Evolutionary conservation across 345 rosid genomes (phyloP), one percentile per base, ranked within the genome.

Genomic region (Cardamine resedifolia): DNA sequence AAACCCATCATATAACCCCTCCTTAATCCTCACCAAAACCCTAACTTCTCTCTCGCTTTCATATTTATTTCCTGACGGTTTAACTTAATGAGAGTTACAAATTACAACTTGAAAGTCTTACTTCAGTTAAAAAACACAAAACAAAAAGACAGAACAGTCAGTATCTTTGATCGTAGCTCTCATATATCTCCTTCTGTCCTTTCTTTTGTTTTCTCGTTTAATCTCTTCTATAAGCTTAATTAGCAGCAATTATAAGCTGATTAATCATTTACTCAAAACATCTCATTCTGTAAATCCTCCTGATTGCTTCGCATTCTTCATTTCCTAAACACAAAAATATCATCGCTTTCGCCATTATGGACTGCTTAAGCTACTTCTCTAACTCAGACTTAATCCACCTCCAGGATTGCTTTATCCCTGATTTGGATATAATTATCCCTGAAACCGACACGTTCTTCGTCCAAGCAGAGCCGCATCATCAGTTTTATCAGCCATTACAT

Each of bases 21-120:
- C 77, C 77, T 47, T 34, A 27, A 73, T 73, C 64, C 26, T 28
- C 72, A 66, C 77, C 44, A 55, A 47, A 73, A 73, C 77, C 72
- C 51, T 58, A 73, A 65, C 72, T 15, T 36, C 28, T 56, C 20
- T 65, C 70, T 30, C 19, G 30, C 18, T 57, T 16, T 21, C 30
- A 24, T 73, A 65, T 73, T 2, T 55, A 73, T 16, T 18, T 7
- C 9, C 30, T 16, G 71, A 64, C 77, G 51, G 58, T n/a, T 57
- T 66, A 34, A 34, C 8, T 66, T 45, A 56, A 0, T 19, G 34
- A 20, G 34, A 21, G 56, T 53, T 30, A 16, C 45, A 47, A 51
- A 27, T 56, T 39, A 41, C 44, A 24, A 43, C 38, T 10, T 31
- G 7, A 72, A 52, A 52, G 65, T 64, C 71, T 56, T 58, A 56